phyloP scores from a whole-genome alignment of 2,329 filamentous ascomycete genomes.

The Nothophaeocryptopus gaeumannii region DNA sequence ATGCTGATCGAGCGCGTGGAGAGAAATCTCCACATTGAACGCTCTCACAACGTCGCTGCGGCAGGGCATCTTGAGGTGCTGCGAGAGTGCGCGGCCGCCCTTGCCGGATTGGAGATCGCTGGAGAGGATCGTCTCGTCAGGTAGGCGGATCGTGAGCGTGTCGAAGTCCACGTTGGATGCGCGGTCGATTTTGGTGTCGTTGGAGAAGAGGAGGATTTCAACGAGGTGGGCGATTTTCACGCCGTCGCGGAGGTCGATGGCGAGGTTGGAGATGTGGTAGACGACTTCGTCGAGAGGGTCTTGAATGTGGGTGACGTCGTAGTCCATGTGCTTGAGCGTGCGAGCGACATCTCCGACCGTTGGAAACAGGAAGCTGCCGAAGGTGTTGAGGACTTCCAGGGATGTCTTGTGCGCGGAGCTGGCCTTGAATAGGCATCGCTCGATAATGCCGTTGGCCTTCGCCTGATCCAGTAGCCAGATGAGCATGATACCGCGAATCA shows the following conservation, averaged over 20 bases:
- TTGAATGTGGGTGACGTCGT: conserved; percentile 55
- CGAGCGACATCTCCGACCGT: conserved; percentile 58
- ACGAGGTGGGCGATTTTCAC: conserved; percentile 59
- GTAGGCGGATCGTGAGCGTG: conserved; percentile 46
- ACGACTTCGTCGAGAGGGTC: conserved; percentile 58
- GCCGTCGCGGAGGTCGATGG: conserved; percentile 61
- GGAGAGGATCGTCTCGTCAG: conserved; percentile 44
- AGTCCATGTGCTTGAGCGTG: conserved; percentile 56
- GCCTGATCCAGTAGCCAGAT: conserved; percentile 58
- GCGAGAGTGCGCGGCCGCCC: conserved; percentile 44
- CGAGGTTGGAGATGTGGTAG: conserved; percentile 59
- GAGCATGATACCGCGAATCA: conserved; percentile 59
- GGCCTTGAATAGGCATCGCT: conserved; percentile 50
- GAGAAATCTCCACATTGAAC: conserved; percentile 58
- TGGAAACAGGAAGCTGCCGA: conserved; percentile 56
- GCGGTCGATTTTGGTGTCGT: background rate
- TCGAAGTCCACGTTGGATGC: too few species aligned
- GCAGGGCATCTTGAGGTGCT: conserved; percentile 58
- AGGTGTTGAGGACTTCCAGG: conserved; percentile 49
- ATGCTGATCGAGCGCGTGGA: conserved; percentile 51
- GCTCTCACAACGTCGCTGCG: conserved; percentile 55
- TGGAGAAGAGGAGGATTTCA: conserved; percentile 50
- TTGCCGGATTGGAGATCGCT: conserved; percentile 26
- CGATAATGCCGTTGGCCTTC: conserved; percentile 40
- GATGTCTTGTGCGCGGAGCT: conserved; percentile 58